Base-by-base conservation (phyloP, 805 yeast species). In the Wickerhamiella parazyma region DNA sequence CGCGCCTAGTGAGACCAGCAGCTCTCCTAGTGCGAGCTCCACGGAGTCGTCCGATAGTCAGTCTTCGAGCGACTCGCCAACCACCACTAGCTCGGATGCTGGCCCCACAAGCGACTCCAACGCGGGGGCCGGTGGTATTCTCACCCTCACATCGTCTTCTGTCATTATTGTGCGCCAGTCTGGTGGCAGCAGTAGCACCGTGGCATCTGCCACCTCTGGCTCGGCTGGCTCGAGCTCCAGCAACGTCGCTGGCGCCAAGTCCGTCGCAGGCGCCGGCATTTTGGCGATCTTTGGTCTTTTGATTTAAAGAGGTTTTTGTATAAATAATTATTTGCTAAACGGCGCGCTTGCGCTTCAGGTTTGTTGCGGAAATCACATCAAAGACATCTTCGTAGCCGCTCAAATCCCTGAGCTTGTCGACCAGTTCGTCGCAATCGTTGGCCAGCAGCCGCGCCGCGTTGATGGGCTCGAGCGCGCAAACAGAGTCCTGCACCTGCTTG, bases 401-500 rank as follows among this genome's bases (percentile, higher is more conserved):
- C 6, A 28, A 16, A 14, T 28, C 16, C 7, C 12, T 28, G 31
- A 28, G 31, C 31, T n/a, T n/a, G 31, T 28, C 31, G 14, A n/a
- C 31, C 4, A 28, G 16, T 6, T n/a, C n/a, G 14, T 28, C 31
- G 31, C 31, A 28, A 7, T 28, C 31, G 31, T 11, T n/a, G 8
- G n/a, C 6, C 14, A 28, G 31, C 31, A 28, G 31, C 6, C 31
- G 31, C 31, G 5, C 8, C 4, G 31, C 16, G 31, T 28, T 28
- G 31, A 28, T 28, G 16, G 31, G 31, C 16, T 28, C 31, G 8
- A 28, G 14, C 3, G 31, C 31, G 3, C n/a, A 11, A 2, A n/a
- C 28, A 19, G 36, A 9, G 7, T 31, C 42, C 11, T 20, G n/a
- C 7, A 35, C 36, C 16, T 39, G 33, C 36, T 39, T 39, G 36